Evolutionary conservation across 352 stramenopile genomes (phyloP).

Genomic region (Phytophthora ramorum): DNA sequence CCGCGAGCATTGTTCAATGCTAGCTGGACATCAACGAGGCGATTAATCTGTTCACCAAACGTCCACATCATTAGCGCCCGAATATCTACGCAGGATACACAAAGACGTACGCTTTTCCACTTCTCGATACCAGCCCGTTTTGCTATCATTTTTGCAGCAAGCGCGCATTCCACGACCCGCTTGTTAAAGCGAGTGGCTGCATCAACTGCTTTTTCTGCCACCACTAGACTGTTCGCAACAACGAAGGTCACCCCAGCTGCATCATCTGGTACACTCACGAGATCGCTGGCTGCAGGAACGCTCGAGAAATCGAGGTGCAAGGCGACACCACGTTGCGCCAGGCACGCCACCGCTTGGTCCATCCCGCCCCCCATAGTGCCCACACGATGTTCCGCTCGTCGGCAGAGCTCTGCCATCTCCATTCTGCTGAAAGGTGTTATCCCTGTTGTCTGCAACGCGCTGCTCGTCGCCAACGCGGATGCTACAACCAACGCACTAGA

Average conservation of each 20-base stretch:
- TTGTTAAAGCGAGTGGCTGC: slow-evolving; percentile 76
- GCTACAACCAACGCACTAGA: slow-evolving; percentile 86
- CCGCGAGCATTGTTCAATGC: slow-evolving; percentile 17
- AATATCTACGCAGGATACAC: background rate
- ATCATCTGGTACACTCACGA: slow-evolving; percentile 24
- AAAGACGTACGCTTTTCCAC: slow-evolving; percentile 48
- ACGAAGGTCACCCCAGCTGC: slow-evolving; percentile 59
- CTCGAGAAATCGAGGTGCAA: slow-evolving; percentile 68
- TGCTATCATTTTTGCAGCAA: slow-evolving; percentile 75
- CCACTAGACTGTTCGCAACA: slow-evolving; percentile 74
- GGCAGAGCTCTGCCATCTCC: slow-evolving; percentile 64
- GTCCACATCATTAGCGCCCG: background rate
- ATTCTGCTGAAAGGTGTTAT: slow-evolving; percentile 28
- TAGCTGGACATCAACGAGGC: slow-evolving; percentile 51
- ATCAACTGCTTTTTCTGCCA: slow-evolving; percentile 80
- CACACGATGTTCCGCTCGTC: slow-evolving; percentile 64
- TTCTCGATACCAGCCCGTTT: slow-evolving; percentile 43
- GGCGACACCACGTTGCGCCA: slow-evolving; percentile 54
- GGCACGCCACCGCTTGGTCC: slow-evolving; percentile 80
- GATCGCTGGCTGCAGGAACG: slow-evolving; percentile 16
- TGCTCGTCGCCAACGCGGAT: slow-evolving; percentile 49
- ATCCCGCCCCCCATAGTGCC: slow-evolving; percentile 86
- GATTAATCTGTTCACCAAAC: slow-evolving; percentile 42
- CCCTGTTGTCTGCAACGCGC: slow-evolving; percentile 16
- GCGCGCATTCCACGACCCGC: slow-evolving; percentile 77